These are phyloP conservation scores for Jacaranda copaia DNA, from an alignment of 257 asterid genomes.

Conservation along the genomic window DNA sequence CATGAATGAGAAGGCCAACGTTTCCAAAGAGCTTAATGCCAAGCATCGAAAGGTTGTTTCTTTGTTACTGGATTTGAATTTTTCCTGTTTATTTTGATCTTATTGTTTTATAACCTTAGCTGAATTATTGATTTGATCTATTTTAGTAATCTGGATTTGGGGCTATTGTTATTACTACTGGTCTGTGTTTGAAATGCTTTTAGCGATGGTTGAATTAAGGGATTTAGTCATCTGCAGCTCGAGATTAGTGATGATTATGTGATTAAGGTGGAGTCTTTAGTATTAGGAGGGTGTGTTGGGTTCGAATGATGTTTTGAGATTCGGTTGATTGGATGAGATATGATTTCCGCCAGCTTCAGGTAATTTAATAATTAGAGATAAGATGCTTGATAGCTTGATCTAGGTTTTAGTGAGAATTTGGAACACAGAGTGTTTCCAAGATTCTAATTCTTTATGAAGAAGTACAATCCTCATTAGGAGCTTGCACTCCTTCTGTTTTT, in stretches of 20 bases:
- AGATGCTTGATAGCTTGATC: constrained; percentile 27
- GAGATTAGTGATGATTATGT: constrained; percentile 30
- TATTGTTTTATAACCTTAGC: neutral
- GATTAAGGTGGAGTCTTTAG: constrained; percentile 21
- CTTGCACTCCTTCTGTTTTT: neutral
- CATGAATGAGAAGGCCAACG: constrained; percentile 97
- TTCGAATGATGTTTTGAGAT: constrained; percentile 29
- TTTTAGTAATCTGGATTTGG: constrained; percentile 31
- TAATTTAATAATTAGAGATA: neutral
- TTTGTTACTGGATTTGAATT: constrained; percentile 17
- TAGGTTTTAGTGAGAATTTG: constrained; percentile 31
- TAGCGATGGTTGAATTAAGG: constrained; percentile 22
- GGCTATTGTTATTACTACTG: neutral
- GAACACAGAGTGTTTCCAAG: neutral
- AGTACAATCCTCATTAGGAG: neutral
- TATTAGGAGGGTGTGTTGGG: neutral
- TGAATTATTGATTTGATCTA: constrained; percentile 18
- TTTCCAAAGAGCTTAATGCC: constrained; percentile 95
- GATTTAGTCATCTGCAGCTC: constrained; percentile 15
- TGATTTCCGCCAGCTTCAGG: constrained; percentile 4
- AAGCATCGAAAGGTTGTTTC: constrained; percentile 82
- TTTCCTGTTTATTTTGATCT: constrained; percentile 29
- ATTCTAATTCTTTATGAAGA: neutral
- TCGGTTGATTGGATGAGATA: constrained; percentile 26
- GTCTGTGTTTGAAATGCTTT: constrained; percentile 12